These are phyloP conservation scores for Cyberlindnera maritima DNA, from an alignment of 805 yeast species.

Conservation along the genomic window DNA sequence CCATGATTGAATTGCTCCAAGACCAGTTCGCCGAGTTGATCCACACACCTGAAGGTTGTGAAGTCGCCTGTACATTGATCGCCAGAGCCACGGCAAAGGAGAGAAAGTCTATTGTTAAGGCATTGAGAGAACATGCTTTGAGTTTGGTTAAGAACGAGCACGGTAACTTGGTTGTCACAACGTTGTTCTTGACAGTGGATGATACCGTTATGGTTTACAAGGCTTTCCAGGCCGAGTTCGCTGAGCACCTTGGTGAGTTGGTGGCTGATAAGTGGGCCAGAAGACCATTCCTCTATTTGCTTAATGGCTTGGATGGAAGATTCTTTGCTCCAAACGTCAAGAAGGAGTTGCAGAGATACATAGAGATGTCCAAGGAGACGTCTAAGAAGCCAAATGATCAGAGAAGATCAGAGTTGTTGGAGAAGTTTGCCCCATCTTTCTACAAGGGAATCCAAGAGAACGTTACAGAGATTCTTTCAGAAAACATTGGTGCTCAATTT, in stretches of 20 bases:
- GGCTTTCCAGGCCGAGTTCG: conserved; percentile 61
- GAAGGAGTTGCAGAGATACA: conserved; percentile 58
- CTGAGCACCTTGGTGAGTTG: conserved; percentile 50
- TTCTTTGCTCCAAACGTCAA: conserved; percentile 74
- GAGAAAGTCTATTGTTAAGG: conserved; percentile 72
- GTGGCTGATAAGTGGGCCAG: conserved; percentile 75
- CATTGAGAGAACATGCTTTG: conserved; percentile 72
- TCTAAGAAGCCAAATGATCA: conserved; percentile 82
- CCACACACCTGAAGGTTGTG: conserved; percentile 92
- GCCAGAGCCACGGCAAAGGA: conserved; percentile 90
- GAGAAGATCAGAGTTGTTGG: conserved; percentile 68
- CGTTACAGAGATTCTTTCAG: conserved; percentile 52
- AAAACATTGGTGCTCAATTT: conserved; percentile 81
- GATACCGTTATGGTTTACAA: conserved; percentile 84
- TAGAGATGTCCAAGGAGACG: conserved; percentile 60
- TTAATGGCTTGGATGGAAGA: conserved; percentile 76
- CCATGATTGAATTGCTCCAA: conserved; percentile 74
- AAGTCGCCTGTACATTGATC: conserved; percentile 79
- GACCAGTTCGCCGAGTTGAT: conserved; percentile 94
- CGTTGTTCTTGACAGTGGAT: conserved; percentile 83
- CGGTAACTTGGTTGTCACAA: conserved; percentile 79
- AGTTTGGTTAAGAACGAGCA: conserved; percentile 78
- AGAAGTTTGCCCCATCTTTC: conserved; percentile 63
- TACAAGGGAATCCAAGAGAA: conserved; percentile 51
- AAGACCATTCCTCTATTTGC: conserved; percentile 81